phyloP scores from a whole-genome alignment of 2,329 filamentous ascomycete species.

The Alternaria sp. region DNA sequence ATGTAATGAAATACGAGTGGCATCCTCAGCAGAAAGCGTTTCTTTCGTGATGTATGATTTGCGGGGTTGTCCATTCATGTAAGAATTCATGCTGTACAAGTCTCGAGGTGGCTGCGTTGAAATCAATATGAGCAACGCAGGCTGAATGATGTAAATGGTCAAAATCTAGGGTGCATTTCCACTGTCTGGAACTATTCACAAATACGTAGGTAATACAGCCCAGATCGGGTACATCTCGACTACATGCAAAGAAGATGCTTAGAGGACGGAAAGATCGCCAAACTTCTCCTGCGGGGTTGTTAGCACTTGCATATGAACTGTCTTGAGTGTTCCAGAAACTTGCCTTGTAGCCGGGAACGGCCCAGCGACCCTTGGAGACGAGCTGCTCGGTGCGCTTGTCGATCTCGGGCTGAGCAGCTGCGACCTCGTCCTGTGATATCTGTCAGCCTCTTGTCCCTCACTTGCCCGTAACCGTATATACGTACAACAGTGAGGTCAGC shows the following conservation, averaged over 20 bases:
- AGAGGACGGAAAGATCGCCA: slow-evolving; percentile 93
- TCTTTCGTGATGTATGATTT: neutral
- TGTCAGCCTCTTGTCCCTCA: slow-evolving; percentile 21
- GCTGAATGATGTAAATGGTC: neutral
- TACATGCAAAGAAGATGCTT: slow-evolving; percentile 56
- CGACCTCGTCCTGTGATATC: slow-evolving; percentile 82
- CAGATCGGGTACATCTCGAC: slow-evolving; percentile 39
- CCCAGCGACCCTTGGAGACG: slow-evolving; percentile 97
- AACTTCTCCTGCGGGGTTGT: slow-evolving; percentile 85
- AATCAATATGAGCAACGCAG: neutral
- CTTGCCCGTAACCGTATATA: slow-evolving; percentile 44
- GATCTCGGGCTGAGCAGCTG: slow-evolving; percentile 91
- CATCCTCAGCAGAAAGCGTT: neutral
- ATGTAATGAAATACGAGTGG: neutral
- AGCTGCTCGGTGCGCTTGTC: slow-evolving; percentile 95
- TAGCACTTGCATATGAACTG: slow-evolving; percentile 47
- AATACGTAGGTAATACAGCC: slow-evolving; percentile 49
- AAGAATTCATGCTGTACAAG: neutral
- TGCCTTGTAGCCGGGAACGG: slow-evolving; percentile 98
- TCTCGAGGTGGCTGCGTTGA: neutral
- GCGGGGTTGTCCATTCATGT: neutral
- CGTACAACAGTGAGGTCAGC: slow-evolving; percentile 96
- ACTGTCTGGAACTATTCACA: slow-evolving; percentile 47
- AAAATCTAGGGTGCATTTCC: slow-evolving; percentile 37
- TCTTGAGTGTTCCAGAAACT: slow-evolving; percentile 41